Conservation (phyloP, 2,329 filamentous ascomycete genomes). For the Rhynchosporium secalis region DNA sequence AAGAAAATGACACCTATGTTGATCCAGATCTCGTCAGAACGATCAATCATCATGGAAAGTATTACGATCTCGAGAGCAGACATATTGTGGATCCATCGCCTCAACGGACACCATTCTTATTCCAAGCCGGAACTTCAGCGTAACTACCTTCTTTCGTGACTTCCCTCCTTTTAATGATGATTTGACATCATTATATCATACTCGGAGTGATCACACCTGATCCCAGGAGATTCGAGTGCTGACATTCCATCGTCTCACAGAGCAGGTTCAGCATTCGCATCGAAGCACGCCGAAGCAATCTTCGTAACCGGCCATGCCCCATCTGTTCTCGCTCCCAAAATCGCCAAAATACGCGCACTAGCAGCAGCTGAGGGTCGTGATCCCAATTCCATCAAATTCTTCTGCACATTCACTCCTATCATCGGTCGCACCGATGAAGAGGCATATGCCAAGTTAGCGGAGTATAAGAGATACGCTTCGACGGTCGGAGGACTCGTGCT, state of each 20-base stretch:
- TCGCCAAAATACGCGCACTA: conserved; percentile 57
- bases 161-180: neutral
- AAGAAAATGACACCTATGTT: conserved; percentile 39
- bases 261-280: conserved; percentile 40
- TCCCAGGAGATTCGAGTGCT: neutral
- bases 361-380: conserved; percentile 58
- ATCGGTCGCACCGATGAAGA: conserved; percentile 66
- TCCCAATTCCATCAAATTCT: conserved; percentile 62
- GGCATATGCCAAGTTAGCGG: conserved; percentile 61
- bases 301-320: conserved; percentile 15
- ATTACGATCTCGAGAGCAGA: conserved; percentile 61
- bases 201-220: too few relatives aligned
- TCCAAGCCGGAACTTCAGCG: conserved; percentile 69
- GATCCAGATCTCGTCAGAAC: conserved; percentile 60
- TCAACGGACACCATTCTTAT: conserved; percentile 66
- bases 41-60: conserved; percentile 66
- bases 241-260: neutral
- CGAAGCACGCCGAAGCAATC: conserved; percentile 16
- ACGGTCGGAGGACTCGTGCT: conserved; percentile 66
- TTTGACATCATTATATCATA: too few relatives aligned
- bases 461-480: conserved; percentile 61
- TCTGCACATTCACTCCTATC: conserved; percentile 65
- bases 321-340: conserved; percentile 16
- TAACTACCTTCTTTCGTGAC: conserved; percentile 58
- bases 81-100: conserved; percentile 66